Evolutionary conservation across 1,284 basidiomycete genomes (phyloP), one percentile per base, ranked within the genome.

Genomic region (Cutaneotrichosporon sp.): DNA sequence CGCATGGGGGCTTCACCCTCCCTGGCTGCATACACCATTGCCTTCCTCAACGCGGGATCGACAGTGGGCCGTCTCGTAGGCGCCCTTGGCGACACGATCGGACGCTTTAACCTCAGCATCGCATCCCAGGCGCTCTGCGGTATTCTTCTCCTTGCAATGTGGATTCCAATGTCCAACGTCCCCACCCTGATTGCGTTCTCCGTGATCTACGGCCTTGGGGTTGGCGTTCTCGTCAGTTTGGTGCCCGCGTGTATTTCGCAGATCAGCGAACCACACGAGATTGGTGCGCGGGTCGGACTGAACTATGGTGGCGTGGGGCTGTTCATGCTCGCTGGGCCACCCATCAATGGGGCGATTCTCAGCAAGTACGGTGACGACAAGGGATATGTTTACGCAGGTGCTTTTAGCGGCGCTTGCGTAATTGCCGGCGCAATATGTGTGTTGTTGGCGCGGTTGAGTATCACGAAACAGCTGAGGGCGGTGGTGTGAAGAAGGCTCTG

Each of bases 301-400:
- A 56, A 60, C 19, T 63, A 59, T 29, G 25, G 51, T 9, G 35
- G 63, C 25, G 55, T 64, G 9, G 65, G 64, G 0, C 17, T 70
- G n/a, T 60, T 63, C 1, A 67, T 63, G 1, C 55, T 74, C 9
- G 61, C 64, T 19, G 71, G 71, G 0, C 70, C 70, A 2, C 70
- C 71, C 0, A 71, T 73, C 52, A 62, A 63, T 1, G 72, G 72
- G n/a, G 70, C 70, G 0, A 56, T 75, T 19, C 53, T 73, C 11
- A 47, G 60, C 11, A 35, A 35, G 7, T 63, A 67, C 31, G 33
- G 46, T 8, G 33, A 32, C 9, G 32, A 27, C 2, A 16, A 5
- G 4, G 51, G 51, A 14, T 53, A 29, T n/a, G 32, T 17, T 7
- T 44, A 37, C 20, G n/a, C 24, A n/a, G 51, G 51, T 12, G 25